A percentile compares a stretch with the other conserved stretches of the same genome.
Conservation (phyloP, 2,329 filamentous ascomycete genomes). For the Sphaerulina populicola region DNA sequence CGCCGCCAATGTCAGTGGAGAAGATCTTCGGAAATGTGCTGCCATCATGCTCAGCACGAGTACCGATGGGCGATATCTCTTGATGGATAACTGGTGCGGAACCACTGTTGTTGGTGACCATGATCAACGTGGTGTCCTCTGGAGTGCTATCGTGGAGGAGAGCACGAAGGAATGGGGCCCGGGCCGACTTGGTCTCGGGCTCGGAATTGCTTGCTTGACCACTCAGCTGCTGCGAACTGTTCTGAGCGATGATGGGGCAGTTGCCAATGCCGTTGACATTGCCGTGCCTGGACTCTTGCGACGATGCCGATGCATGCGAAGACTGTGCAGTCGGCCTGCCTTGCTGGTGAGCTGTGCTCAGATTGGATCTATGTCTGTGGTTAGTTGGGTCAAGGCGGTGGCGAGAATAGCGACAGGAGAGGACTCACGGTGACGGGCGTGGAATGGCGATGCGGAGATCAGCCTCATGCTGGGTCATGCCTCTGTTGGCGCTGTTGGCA, state of each 20-base stretch:
- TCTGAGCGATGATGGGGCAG: background rate
- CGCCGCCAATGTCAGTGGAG: constrained; percentile 22
- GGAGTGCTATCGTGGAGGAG: constrained; percentile 17
- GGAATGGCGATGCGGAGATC: background rate
- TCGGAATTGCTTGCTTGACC: constrained; percentile 3
- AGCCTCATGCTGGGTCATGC: background rate
- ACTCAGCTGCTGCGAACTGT: background rate
- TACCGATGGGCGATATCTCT: constrained; percentile 17
- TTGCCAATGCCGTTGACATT: background rate
- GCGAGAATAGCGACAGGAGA: background rate
- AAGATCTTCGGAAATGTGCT: constrained; percentile 9
- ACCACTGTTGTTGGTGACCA: background rate
- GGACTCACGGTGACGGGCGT: background rate
- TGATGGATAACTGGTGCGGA: background rate
- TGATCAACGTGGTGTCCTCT: constrained; percentile 4
- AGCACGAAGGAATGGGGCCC: constrained; percentile 4
- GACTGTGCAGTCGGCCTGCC: background rate
- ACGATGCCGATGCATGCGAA: background rate
- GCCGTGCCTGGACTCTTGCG: background rate
- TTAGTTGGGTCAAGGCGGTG: background rate
- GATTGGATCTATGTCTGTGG: background rate
- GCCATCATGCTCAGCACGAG: background rate
- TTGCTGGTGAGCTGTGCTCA: no score
- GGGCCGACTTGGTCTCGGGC: background rate
- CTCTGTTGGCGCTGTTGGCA: background rate